These are phyloP conservation scores for Linum lewisii DNA, from an alignment of 345 rosid species.

Conservation along the genomic window DNA sequence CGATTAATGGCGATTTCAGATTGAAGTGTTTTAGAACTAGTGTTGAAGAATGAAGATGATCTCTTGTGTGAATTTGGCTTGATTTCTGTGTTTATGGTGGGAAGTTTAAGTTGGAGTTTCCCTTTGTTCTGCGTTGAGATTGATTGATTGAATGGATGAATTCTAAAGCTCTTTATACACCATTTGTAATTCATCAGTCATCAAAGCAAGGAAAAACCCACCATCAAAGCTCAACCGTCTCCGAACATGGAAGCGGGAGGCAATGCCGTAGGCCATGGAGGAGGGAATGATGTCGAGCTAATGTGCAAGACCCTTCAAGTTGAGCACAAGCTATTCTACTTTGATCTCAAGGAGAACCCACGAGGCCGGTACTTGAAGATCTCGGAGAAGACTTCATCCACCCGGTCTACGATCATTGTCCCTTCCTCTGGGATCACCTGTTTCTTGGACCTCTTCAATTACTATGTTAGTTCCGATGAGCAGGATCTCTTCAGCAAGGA, in stretches of 20 bases:
- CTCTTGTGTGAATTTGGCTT: too few relatives aligned
- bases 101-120: too few relatives aligned
- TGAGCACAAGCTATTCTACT: slow-evolving; percentile 94
- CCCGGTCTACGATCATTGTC: slow-evolving; percentile 95
- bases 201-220: too few relatives aligned
- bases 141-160: too few relatives aligned
- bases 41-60: too few relatives aligned
- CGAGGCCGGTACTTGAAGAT: slow-evolving; percentile 92
- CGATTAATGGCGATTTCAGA: too few relatives aligned
- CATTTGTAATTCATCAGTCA: too few relatives aligned
- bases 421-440: slow-evolving; percentile 95
- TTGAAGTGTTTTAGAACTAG: too few relatives aligned
- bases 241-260: slow-evolving; percentile 16
- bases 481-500: slow-evolving; percentile 89
- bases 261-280: slow-evolving; percentile 24
- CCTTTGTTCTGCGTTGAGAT: too few relatives aligned
- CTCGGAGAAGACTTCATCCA: slow-evolving; percentile 97
- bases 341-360: slow-evolving; percentile 91
- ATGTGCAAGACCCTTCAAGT: slow-evolving; percentile 94
- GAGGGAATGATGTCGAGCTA: slow-evolving; percentile 72
- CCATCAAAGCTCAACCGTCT: too few relatives aligned
- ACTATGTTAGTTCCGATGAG: slow-evolving; percentile 83
- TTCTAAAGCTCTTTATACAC: too few relatives aligned
- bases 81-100: too few relatives aligned
- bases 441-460: slow-evolving; percentile 97